phyloP scores from a whole-genome alignment of 768 basidiomycete species.

The Hericium rajendrae region DNA sequence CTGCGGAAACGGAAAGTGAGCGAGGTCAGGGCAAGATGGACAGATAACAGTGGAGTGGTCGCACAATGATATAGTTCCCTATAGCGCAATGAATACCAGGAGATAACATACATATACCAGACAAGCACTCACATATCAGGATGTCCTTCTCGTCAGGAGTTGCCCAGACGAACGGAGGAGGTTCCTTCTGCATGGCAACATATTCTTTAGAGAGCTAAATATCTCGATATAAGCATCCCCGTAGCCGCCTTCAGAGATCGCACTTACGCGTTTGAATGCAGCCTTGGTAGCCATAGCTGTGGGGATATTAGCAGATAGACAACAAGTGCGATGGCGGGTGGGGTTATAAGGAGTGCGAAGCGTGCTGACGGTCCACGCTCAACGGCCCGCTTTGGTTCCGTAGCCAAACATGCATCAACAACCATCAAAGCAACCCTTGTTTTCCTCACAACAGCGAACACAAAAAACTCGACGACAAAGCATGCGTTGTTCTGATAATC shows the following conservation, averaged over 20 bases:
- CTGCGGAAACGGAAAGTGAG: slow-evolving; percentile 28
- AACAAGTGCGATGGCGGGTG: neutral
- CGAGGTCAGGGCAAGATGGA: neutral
- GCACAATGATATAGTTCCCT: slow-evolving; percentile 96
- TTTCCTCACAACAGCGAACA: too few relatives aligned
- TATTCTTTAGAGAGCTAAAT: slow-evolving; percentile 78
- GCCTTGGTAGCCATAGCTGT: slow-evolving; percentile 72
- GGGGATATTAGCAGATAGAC: neutral
- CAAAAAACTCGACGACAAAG: too few relatives aligned
- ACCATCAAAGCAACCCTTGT: too few relatives aligned
- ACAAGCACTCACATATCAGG: slow-evolving; percentile 63
- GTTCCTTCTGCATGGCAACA: slow-evolving; percentile 82
- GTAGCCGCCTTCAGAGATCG: slow-evolving; percentile 2
- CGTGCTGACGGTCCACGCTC: neutral
- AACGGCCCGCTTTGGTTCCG: too few relatives aligned
- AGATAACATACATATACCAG: neutral
- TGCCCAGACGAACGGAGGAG: slow-evolving; percentile 95
- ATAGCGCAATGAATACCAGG: slow-evolving; percentile 7
- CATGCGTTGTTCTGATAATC: too few relatives aligned
- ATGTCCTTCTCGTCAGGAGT: slow-evolving; percentile 97
- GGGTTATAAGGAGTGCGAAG: neutral
- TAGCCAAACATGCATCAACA: neutral
- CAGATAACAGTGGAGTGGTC: slow-evolving; percentile 13
- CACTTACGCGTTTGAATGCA: slow-evolving; percentile 70
- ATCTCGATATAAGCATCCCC: neutral